Evolutionary conservation across 352 stramenopile species (phyloP), one percentile per base, ranked within the genome.

Genomic region (Aphanomyces cochlioides): DNA sequence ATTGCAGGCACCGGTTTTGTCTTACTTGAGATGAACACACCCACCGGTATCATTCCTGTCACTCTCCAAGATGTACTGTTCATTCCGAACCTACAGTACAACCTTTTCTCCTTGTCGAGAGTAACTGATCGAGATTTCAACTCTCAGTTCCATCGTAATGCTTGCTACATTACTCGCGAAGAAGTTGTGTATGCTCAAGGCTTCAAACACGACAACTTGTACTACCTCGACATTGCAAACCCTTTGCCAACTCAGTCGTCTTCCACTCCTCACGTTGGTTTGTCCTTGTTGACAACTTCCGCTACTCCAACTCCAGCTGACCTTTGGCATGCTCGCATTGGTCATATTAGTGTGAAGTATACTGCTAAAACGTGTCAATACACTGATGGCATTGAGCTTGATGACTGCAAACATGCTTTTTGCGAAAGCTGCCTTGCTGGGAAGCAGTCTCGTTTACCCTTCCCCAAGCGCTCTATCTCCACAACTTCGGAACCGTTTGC

Each of bases 161-260:
- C 13, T 53, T 53, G 45, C 45, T 53, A 15, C 45, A 19, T 53
- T n/a, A 53, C 45, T n/a, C 45, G 45, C 45, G 45, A 53, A 15
- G 28, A 19, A 53, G 13, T n/a, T n/a, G n/a, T n/a, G n/a, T n/a
- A n/a, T n/a, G 45, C 45, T n/a, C n/a, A n/a, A n/a, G 45, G n/a
- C n/a, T 15, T 53, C 13, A 19, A 19, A 15, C 45, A 19, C 13
- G n/a, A 53, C 45, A 53, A 53, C 45, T 53, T 53, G n/a, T 53
- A n/a, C n/a, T 53, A n/a, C 45, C n/a, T 53, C 1, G 45, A 53
- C n/a, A 53, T 53, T 53, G 45, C 45, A 15, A 53, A 53, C n/a
- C 45, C 45, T 53, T 53, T n/a, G 45, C 45, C 45, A 19, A n/a
- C 45, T 15, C 1, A 53, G 13, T 2, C 45, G 45, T n/a, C 45